Evolutionary conservation across 2,329 filamentous ascomycete genomes (phyloP).

Genomic region (Coniosporium tulheliwenetii): DNA sequence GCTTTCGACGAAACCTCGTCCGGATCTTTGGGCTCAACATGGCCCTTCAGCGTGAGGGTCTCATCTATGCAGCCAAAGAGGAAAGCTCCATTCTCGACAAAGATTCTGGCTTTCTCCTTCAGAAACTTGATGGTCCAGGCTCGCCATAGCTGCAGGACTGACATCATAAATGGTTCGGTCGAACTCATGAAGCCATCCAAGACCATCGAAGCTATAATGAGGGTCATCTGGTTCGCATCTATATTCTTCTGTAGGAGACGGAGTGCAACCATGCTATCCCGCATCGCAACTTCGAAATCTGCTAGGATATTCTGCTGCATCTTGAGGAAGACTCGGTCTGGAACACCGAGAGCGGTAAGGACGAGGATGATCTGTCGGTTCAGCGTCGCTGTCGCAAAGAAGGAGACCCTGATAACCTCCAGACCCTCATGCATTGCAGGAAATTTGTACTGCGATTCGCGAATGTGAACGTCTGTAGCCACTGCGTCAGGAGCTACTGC

Average conservation of each 20-base stretch:
- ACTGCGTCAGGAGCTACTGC: slow-evolving; percentile 55
- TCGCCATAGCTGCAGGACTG: slow-evolving; percentile 69
- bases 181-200: slow-evolving; percentile 60
- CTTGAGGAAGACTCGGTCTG: slow-evolving; percentile 46
- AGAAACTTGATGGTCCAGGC: slow-evolving; percentile 79
- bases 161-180: slow-evolving; percentile 67
- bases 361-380: slow-evolving; percentile 85
- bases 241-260: slow-evolving; percentile 57
- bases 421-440: slow-evolving; percentile 51
- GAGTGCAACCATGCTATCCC: slow-evolving; percentile 46
- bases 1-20: slow-evolving; percentile 15
- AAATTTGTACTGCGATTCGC: slow-evolving; percentile 83
- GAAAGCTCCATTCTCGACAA: slow-evolving; percentile 70
- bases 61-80: slow-evolving; percentile 84
- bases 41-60: slow-evolving; percentile 56
- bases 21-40: slow-evolving; percentile 37
- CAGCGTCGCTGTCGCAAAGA: slow-evolving; percentile 60
- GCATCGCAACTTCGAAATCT: slow-evolving; percentile 56
- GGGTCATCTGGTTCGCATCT: slow-evolving; percentile 71
- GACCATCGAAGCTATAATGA: slow-evolving; percentile 62
- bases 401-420: slow-evolving; percentile 73
- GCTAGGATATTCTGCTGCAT: slow-evolving; percentile 54
- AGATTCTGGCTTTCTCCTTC: slow-evolving; percentile 82
- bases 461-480: slow-evolving; percentile 56
- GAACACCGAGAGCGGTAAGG: slow-evolving; percentile 63